Base-by-base conservation (phyloP, 2,329 filamentous ascomycete genomes). In the Penicillium sp. region DNA sequence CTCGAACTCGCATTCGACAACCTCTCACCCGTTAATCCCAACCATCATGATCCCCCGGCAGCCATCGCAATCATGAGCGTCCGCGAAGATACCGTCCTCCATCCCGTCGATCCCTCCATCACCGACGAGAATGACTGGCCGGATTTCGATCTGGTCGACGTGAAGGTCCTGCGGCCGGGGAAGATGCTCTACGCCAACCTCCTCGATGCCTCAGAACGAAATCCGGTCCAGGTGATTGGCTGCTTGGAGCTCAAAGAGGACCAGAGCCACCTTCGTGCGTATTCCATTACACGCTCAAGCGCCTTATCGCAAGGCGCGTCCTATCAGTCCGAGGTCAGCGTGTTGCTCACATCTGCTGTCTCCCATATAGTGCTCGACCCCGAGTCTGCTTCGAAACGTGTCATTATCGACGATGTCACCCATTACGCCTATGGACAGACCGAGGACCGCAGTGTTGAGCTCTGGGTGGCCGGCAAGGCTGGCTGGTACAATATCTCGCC, bases 401-500 rank as follows among this genome's bases (percentile, higher is more conserved):
- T 82, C 53, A 73, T 81, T 49, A 77, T 82, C 58, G 76, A 80
- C 39, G 77, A 81, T 63, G 78, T 82, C 37, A 81, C 77, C 33
- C 77, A 79, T 52, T 82, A 78, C 67, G 78, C 78, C 49, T 82
- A 81, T 65, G 79, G 79, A 18, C 78, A 81, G 62, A 75, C 83
- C 66, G 81, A 81, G 49, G 83, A 87, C 69, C 83, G 83, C 13
- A 80, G 80, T 40, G 77, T 84, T 47, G 79, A 81, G 22, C 77
- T 88, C 44, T 88, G 86, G 86, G 85, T 85, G 19, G 81, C 83
- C 50, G 86, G 86, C 36, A 77, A 80, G 61, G 83, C 85, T 40
- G 86, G 86, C 55, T 88, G 86, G 85, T 88, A 85, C 68, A 80
- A 81, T 54, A 79, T 89, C 49, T 75, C 76, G 33, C 85, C 86